Conservation (phyloP, 176 grass and related monocot genomes). For the Ananas comosus region DNA sequence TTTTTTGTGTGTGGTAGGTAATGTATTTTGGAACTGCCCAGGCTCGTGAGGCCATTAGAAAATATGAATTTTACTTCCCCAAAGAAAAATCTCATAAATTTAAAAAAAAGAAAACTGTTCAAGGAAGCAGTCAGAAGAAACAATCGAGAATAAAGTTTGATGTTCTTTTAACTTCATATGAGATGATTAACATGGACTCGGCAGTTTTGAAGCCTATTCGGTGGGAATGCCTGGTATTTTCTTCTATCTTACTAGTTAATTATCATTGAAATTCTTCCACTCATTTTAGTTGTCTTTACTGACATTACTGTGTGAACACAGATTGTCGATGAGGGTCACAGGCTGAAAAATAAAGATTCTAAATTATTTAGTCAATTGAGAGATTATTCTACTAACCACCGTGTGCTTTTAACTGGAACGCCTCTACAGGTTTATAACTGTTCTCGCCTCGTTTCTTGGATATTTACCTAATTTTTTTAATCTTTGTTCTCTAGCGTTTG, state of each 20-base stretch:
- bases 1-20: constrained; percentile 38
- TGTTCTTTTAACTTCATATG: constrained; percentile 97
- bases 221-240: constrained; percentile 96
- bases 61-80: constrained; percentile 86
- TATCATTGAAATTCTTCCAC: background rate
- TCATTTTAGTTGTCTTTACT: background rate
- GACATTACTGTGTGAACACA: constrained; percentile 14
- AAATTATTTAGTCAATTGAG: constrained; percentile 92
- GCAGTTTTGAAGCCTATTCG: constrained; percentile 69
- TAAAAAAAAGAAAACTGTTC: constrained; percentile 70
- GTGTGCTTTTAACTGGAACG: constrained; percentile 96
- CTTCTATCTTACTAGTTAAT: constrained; percentile 11
- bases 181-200: constrained; percentile 99
- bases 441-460: background rate
- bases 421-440: constrained; percentile 66
- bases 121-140: constrained; percentile 49
- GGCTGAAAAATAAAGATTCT: constrained; percentile 98
- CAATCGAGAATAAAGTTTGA: constrained; percentile 95
- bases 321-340: constrained; percentile 98
- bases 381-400: constrained; percentile 87
- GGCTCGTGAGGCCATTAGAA: constrained; percentile 70
- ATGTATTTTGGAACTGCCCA: constrained; percentile 84
- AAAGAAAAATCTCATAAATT: constrained; percentile 70
- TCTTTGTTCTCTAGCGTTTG: background rate
- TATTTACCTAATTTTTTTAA: background rate